Conservation (phyloP, 805 yeast genomes). For the Blastobotrys mokoenaii region DNA sequence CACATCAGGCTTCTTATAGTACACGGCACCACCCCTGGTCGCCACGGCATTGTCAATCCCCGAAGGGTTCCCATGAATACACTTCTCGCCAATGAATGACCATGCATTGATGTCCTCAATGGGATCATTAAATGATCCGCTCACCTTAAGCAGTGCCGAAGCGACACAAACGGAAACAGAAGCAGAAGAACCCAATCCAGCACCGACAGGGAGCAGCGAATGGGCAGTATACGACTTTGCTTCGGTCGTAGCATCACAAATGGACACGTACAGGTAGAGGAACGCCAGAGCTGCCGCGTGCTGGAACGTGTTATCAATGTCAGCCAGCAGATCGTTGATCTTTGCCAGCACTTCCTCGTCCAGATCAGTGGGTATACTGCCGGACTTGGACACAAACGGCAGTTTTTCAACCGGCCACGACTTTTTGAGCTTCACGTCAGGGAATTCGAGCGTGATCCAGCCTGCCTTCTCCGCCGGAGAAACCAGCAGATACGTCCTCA, state of each 20-base stretch:
- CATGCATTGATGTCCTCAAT: conserved; percentile 52
- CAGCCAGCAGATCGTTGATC: conserved; percentile 20
- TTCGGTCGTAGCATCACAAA: conserved; percentile 40
- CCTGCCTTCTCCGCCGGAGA: conserved; percentile 32
- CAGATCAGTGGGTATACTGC: conserved; percentile 4
- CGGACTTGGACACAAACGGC: conserved; percentile 31
- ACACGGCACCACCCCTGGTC: conserved; percentile 90
- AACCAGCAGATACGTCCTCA: conserved; percentile 74
- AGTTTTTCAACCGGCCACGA: conserved; percentile 55
- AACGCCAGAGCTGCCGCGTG: conserved; percentile 77
- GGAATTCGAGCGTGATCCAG: conserved; percentile 60
- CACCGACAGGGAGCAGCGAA: conserved; percentile 89
- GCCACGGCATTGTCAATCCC: conserved; percentile 97
- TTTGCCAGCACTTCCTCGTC: conserved; percentile 9
- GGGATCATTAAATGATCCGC: not conserved
- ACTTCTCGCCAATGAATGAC: conserved; percentile 90
- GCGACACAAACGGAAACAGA: conserved; percentile 79
- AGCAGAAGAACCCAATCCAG: conserved; percentile 94
- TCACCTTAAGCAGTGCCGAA: conserved; percentile 46
- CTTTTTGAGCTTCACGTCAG: conserved; percentile 64
- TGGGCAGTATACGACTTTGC: conserved; percentile 59
- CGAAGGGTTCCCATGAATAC: conserved; percentile 93
- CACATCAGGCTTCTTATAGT: conserved; percentile 60
- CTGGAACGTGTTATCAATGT: conserved; percentile 49
- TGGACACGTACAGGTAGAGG: conserved; percentile 60